Conservation (phyloP, 2,329 filamentous ascomycete genomes). For the Colletotrichum incanum region DNA sequence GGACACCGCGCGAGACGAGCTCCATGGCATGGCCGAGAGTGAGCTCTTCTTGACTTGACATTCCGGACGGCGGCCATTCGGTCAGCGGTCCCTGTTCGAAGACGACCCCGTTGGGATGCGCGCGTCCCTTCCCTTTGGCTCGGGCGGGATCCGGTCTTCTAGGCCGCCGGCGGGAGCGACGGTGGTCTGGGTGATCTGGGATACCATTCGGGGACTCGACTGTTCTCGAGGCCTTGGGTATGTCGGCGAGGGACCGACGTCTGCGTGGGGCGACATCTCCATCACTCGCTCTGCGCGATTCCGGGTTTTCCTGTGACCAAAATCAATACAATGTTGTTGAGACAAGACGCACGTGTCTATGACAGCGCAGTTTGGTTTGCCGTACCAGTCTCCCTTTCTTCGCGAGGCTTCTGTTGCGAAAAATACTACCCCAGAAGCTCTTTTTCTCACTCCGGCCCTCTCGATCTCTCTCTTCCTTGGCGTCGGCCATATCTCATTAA, state of each 20-base stretch:
- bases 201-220: slow-evolving; percentile 35
- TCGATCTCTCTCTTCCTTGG: slow-evolving; percentile 44
- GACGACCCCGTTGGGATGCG: slow-evolving; percentile 50
- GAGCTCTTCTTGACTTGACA: slow-evolving; percentile 66
- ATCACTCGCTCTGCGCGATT: slow-evolving; percentile 52
- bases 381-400: slow-evolving; percentile 56
- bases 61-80: slow-evolving; percentile 71
- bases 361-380: slow-evolving; percentile 39
- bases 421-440: slow-evolving; percentile 64
- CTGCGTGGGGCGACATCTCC: slow-evolving; percentile 51
- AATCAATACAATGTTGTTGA: slow-evolving; percentile 5
- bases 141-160: slow-evolving; percentile 57
- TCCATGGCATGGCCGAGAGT: slow-evolving; percentile 69
- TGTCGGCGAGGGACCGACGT: slow-evolving; percentile 41
- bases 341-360: slow-evolving; percentile 18
- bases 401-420: slow-evolving; percentile 64
- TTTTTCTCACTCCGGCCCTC: slow-evolving; percentile 56
- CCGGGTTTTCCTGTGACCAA: slow-evolving; percentile 51
- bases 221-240: slow-evolving; percentile 30
- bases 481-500: slow-evolving; percentile 52
- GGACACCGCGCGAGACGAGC: slow-evolving; percentile 71
- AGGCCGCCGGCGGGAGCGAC: slow-evolving; percentile 58
- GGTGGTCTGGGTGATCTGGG: slow-evolving; percentile 5
- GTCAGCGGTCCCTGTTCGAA: slow-evolving; percentile 58
- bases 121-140: slow-evolving; percentile 58